A percentile compares a stretch with the other conserved stretches of the same genome.
Conservation (phyloP, 2,329 filamentous ascomycete species). For the Cercospora sojina region DNA sequence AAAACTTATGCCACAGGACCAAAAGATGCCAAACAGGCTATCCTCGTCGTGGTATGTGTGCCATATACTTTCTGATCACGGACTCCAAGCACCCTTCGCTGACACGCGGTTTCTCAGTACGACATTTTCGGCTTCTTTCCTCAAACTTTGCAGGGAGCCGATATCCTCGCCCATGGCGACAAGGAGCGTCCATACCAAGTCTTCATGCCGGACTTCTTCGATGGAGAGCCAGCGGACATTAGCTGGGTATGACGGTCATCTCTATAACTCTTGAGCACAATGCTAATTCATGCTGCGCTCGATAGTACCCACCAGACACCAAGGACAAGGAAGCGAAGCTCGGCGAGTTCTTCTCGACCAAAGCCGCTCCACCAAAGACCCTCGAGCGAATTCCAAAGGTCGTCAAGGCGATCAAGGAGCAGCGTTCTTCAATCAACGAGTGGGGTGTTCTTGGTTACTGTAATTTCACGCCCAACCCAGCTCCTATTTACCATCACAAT, state of each 20-base stretch:
- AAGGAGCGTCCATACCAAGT: constrained; percentile 75
- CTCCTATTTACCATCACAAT: constrained; percentile 40
- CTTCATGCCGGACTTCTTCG: constrained; percentile 90
- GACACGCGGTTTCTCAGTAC: constrained; percentile 37
- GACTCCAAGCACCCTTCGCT: background rate
- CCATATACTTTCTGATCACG: background rate
- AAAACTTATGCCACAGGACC: constrained; percentile 61
- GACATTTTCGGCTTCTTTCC: constrained; percentile 65
- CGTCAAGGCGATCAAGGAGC: constrained; percentile 54
- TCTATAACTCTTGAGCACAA: background rate
- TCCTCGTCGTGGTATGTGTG: constrained; percentile 50
- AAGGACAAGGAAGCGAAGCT: constrained; percentile 61
- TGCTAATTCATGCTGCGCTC: too few species aligned
- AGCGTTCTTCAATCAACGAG: constrained; percentile 49
- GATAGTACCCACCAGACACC: constrained; percentile 51
- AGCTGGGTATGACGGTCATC: constrained; percentile 10
- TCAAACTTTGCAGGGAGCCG: constrained; percentile 63
- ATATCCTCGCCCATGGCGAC: constrained; percentile 61
- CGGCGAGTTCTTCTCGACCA: constrained; percentile 57
- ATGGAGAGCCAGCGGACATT: constrained; percentile 67
- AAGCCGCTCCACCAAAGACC: constrained; percentile 58
- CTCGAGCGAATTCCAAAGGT: constrained; percentile 57
- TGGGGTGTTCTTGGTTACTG: constrained; percentile 64
- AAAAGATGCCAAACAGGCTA: constrained; percentile 54
- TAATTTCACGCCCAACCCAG: constrained; percentile 41